phyloP scores from a whole-genome alignment of 148 eudicot genomes.

The Spergularia marina region DNA sequence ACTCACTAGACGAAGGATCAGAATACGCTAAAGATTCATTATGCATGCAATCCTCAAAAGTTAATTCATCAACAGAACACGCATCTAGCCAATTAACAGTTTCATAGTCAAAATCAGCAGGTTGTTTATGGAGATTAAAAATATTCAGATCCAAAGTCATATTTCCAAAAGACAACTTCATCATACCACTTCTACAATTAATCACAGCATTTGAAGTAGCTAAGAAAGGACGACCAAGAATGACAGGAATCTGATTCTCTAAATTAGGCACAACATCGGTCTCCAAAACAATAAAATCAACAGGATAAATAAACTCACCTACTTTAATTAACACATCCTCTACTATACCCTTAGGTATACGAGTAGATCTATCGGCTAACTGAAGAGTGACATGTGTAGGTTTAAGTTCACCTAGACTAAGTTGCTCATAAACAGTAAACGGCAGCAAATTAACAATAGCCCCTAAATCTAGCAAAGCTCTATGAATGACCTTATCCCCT shows the following conservation, averaged over 20 bases:
- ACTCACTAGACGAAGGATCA: not conserved
- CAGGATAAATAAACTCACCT: slow-evolving; percentile 1
- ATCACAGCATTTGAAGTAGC: not conserved
- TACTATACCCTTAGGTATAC: not conserved
- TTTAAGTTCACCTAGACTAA: not conserved
- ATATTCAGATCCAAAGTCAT: not conserved
- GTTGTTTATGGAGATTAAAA: not conserved
- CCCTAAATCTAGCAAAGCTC: slow-evolving; percentile 1
- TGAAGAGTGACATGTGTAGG: not conserved
- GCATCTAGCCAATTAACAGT: not conserved
- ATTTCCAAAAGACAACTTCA: not conserved
- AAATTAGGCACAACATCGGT: not conserved
- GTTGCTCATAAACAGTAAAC: not conserved
- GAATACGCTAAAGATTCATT: not conserved
- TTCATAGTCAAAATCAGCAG: not conserved
- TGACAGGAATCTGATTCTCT: not conserved
- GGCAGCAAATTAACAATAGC: not conserved
- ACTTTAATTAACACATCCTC: slow-evolving; percentile 6
- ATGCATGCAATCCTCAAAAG: not conserved
- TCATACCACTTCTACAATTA: not conserved
- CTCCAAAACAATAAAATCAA: not conserved
- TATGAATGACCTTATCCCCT: not conserved
- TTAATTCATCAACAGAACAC: not conserved
- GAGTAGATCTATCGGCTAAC: not conserved
- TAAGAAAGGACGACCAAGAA: not conserved